Conservation (phyloP, 495 filamentous ascomycete species). For the Amphirosellinia nigrospora region DNA sequence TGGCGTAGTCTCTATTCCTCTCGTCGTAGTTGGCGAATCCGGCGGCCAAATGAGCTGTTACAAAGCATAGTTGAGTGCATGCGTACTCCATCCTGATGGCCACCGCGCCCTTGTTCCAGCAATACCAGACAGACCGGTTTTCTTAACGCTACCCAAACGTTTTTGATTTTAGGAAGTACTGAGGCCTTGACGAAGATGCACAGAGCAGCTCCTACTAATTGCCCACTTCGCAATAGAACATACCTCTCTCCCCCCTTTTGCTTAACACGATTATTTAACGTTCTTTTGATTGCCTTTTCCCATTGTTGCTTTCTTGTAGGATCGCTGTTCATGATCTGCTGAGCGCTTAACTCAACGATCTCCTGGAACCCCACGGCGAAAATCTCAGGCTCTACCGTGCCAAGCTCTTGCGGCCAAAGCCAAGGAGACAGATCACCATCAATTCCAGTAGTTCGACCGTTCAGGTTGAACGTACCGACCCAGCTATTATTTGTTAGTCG, state of each 20-base stretch:
- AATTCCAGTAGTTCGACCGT: constrained; percentile 78
- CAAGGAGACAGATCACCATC: constrained; percentile 82
- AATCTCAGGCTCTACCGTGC: constrained; percentile 70
- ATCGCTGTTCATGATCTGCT: constrained; percentile 99
- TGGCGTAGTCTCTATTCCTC: constrained; percentile 88
- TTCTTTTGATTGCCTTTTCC: constrained; percentile 80
- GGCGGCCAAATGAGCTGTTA: constrained; percentile 95
- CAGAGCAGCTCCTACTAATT: constrained; percentile 92
- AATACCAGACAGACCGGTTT: constrained; percentile 97
- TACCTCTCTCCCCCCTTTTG: constrained; percentile 73
- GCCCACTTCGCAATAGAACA: constrained; percentile 86
- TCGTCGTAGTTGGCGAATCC: constrained; percentile 98
- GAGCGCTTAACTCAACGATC: constrained; percentile 93
- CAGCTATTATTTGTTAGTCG: constrained; percentile 64
- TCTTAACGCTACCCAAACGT: constrained; percentile 94
- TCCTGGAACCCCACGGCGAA: constrained; percentile 94
- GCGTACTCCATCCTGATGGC: constrained; percentile 95
- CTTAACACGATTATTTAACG: constrained; percentile 73
- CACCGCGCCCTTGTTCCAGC: constrained; percentile 96
- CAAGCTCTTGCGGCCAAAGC: constrained; percentile 67
- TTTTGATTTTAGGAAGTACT: constrained; percentile 80
- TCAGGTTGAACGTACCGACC: constrained; percentile 93
- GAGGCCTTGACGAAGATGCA: constrained; percentile 87
- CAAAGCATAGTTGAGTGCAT: constrained; percentile 92
- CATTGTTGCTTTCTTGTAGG: constrained; percentile 82